Conservation (phyloP, 148 eudicot genomes). For the Rhododendron kiyosumense region DNA sequence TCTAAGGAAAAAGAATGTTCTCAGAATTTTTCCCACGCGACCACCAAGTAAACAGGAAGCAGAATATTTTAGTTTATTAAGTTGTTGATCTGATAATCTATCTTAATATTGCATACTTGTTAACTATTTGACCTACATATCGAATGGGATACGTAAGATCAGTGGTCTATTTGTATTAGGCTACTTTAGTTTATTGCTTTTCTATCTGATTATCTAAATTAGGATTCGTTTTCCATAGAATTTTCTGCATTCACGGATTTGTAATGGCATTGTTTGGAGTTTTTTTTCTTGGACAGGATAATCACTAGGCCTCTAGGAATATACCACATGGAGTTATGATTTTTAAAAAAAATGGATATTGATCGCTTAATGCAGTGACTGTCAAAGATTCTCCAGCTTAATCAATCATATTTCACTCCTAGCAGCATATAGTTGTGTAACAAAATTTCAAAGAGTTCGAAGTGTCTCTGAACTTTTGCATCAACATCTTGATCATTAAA, state of each 20-base stretch:
- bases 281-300: neutral
- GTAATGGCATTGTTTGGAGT: neutral
- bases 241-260: neutral
- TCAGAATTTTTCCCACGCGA: neutral
- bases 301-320: neutral
- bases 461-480: neutral
- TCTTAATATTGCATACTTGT: neutral
- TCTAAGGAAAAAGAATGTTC: neutral
- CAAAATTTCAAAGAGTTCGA: no score
- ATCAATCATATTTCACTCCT: neutral
- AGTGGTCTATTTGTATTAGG: neutral
- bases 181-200: neutral
- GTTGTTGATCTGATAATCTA: neutral
- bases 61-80: neutral
- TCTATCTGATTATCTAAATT: neutral
- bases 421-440: neutral
- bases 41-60: neutral
- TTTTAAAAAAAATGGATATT: no score
- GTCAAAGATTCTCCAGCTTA: neutral
- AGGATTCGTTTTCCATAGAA: neutral
- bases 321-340: neutral
- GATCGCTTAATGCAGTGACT: neutral
- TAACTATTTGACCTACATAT: neutral
- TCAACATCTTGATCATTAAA: neutral
- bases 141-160: neutral